Percentiles rank a stretch among this genome's conserved stretches.
These are phyloP conservation scores for Hypoxylon fuscum DNA, from an alignment of 495 filamentous ascomycete species.

Conservation along the genomic window DNA sequence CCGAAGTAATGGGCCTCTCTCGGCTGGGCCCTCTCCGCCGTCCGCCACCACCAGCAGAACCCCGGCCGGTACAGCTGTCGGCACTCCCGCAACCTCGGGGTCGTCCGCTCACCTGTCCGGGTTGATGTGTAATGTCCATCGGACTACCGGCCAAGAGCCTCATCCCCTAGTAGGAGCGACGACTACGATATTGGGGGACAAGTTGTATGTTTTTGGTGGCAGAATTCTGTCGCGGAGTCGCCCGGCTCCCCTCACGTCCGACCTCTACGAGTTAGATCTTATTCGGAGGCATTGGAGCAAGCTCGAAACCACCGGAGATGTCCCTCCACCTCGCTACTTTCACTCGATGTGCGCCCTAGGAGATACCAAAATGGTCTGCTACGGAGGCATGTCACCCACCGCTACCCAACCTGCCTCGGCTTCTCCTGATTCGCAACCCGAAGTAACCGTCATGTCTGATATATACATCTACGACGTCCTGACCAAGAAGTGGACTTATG, in stretches of 20 bases:
- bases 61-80: conserved; percentile 60
- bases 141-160: conserved; percentile 89
- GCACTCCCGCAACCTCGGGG: conserved; percentile 51
- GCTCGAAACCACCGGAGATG: conserved; percentile 81
- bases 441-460: conserved; percentile 97
- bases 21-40: conserved; percentile 59
- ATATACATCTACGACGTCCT: conserved; percentile 96
- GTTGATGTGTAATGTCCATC: conserved; percentile 90
- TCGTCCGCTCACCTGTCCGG: conserved; percentile 76
- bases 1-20: conserved; percentile 60
- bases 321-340: conserved; percentile 93
- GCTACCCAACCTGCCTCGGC: conserved; percentile 57
- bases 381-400: conserved; percentile 95
- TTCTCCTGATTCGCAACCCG: conserved; percentile 76
- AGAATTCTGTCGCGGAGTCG: conserved; percentile 82
- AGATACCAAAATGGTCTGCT: conserved; percentile 95
- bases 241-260: conserved; percentile 80
- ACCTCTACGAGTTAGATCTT: conserved; percentile 92
- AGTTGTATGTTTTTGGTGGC: conserved; percentile 94
- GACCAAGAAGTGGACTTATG: conserved; percentile 83
- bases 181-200: conserved; percentile 93
- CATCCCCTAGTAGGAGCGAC: conserved; percentile 92
- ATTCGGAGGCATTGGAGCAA: conserved; percentile 93
- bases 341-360: conserved; percentile 93
- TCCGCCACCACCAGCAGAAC: conserved; percentile 45